Evolutionary conservation across 129 eudicot genomes (phyloP).

Genomic region (Cynara cardunculus): DNA sequence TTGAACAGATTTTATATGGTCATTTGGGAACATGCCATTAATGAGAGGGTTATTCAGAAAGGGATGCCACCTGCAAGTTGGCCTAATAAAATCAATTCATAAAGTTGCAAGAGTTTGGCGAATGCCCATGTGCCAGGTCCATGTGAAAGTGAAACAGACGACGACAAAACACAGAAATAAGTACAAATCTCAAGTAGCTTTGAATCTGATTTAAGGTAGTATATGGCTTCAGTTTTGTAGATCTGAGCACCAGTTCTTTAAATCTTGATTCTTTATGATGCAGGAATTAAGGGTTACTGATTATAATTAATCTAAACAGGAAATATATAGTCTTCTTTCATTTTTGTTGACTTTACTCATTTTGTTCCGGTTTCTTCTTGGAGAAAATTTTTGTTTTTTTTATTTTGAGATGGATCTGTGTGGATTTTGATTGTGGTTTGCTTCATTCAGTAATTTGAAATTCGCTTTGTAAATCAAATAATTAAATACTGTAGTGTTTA

Average conservation of each 20-base stretch:
- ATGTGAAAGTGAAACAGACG: background rate
- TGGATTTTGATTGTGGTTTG: background rate
- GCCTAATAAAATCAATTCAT: background rate
- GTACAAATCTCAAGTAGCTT: constrained; percentile 4
- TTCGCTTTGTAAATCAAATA: background rate
- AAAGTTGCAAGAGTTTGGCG: constrained; percentile 17
- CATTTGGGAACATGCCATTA: constrained; percentile 15
- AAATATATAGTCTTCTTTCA: background rate
- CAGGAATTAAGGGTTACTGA: background rate
- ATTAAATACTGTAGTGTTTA: background rate
- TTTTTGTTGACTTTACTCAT: background rate
- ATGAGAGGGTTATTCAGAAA: constrained; percentile 9
- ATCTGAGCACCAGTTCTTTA: background rate
- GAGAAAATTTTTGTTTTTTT: background rate
- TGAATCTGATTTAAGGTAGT: background rate
- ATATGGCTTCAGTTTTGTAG: background rate
- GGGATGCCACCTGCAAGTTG: constrained; percentile 3
- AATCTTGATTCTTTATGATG: background rate
- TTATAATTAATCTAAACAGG: background rate
- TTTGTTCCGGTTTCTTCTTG: background rate
- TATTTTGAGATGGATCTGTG: background rate
- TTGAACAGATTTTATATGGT: background rate
- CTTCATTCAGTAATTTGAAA: background rate
- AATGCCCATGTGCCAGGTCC: constrained; percentile 9
- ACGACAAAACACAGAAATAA: constrained; percentile 7